A percentile compares a stretch with the other conserved stretches of the same genome.
Conservation (phyloP, 345 rosid genomes). For the Orychophragmus violaceus region DNA sequence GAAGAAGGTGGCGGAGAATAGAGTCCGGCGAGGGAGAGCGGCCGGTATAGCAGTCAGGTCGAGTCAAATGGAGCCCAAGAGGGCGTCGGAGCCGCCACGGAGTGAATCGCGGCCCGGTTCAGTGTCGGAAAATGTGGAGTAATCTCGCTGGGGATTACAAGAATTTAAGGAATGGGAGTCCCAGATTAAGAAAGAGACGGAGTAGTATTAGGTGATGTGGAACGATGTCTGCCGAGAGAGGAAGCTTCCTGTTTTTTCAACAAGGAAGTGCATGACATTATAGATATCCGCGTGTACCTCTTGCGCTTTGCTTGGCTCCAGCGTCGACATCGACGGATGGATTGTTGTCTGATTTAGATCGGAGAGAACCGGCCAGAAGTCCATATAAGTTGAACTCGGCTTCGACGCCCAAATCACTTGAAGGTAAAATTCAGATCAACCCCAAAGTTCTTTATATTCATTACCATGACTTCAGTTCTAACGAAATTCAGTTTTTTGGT, state of each 20-base stretch:
- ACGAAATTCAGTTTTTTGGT: not conserved
- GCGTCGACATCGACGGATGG: conserved; percentile 39
- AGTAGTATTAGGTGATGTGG: conserved; percentile 94
- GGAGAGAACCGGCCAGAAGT: conserved; percentile 47
- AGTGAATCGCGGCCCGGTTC: conserved; percentile 92
- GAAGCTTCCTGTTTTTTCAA: conserved; percentile 89
- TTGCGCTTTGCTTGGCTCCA: conserved; percentile 43
- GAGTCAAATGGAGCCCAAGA: conserved; percentile 77
- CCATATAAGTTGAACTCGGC: conserved; percentile 39
- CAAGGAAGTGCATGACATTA: conserved; percentile 81
- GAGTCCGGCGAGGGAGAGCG: conserved; percentile 69
- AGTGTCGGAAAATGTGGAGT: conserved; percentile 98
- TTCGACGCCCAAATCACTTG: conserved; percentile 34
- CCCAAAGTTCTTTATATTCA: not conserved
- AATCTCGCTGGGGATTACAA: conserved; percentile 90
- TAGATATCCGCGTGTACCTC: conserved; percentile 46
- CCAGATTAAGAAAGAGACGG: conserved; percentile 54
- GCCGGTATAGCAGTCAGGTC: conserved; percentile 62
- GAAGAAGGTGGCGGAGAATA: conserved; percentile 85
- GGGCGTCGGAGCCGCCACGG: conserved; percentile 91
- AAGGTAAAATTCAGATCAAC: conserved; percentile 28
- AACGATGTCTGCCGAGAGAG: conserved; percentile 78
- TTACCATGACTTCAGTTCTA: not conserved
- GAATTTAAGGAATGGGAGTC: conserved; percentile 96
- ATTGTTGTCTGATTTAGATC: conserved; percentile 64